These are phyloP conservation scores for Metschnikowia baotianmanensis DNA, from an alignment of 805 yeast species.

Conservation along the genomic window DNA sequence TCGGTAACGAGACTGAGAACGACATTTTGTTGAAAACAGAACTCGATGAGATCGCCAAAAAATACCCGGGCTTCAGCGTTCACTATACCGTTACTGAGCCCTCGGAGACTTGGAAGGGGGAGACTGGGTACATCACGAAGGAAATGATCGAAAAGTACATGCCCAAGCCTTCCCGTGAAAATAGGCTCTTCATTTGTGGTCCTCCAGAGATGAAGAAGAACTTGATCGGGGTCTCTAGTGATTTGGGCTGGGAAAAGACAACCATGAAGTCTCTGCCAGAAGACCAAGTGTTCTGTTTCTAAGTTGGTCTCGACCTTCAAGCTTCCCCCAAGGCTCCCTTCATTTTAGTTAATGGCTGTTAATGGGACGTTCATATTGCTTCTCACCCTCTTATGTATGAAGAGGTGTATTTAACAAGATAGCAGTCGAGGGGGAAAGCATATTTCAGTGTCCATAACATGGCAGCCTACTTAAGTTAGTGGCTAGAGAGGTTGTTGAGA, in stretches of 20 bases:
- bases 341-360: conserved; percentile 2
- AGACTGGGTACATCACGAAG: conserved; percentile 57
- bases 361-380: background rate
- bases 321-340: background rate
- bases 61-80: conserved; percentile 61
- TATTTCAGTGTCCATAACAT: background rate
- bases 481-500: background rate
- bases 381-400: background rate
- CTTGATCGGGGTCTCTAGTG: conserved; percentile 49
- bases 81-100: conserved; percentile 58
- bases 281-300: conserved; percentile 60
- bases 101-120: conserved; percentile 52
- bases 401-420: background rate
- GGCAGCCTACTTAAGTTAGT: background rate
- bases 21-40: conserved; percentile 73
- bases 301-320: conserved; percentile 3
- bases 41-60: conserved; percentile 62
- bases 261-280: conserved; percentile 45
- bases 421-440: background rate
- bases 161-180: conserved; percentile 48
- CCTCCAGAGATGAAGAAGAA: conserved; percentile 65
- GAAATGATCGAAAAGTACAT: conserved; percentile 53
- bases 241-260: conserved; percentile 60
- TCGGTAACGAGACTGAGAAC: conserved; percentile 72
- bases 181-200: conserved; percentile 69